Evolutionary conservation across 495 filamentous ascomycete genomes (phyloP).

Genomic region (Cryomyces minteri): DNA sequence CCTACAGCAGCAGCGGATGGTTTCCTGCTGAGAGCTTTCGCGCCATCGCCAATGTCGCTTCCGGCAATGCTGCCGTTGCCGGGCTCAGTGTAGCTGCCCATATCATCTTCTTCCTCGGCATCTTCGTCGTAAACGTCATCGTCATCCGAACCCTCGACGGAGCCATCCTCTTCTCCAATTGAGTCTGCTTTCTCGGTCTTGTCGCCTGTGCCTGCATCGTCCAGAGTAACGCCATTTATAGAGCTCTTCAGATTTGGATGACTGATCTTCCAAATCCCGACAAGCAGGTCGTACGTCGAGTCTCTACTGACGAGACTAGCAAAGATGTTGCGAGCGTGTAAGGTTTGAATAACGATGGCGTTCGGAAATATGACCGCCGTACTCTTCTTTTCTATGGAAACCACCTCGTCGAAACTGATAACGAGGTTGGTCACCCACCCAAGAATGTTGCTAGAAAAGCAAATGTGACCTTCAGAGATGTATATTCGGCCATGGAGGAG

Average conservation of each 20-base stretch:
- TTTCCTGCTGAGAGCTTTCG: conserved; percentile 43
- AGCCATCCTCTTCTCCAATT: conserved; percentile 31
- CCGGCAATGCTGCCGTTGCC: conserved; percentile 41
- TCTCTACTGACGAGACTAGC: conserved; percentile 88
- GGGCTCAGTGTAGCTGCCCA: conserved; percentile 39
- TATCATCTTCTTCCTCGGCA: conserved; percentile 36
- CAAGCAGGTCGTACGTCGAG: conserved; percentile 89
- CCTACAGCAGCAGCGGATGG: conserved; percentile 37
- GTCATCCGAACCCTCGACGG: conserved; percentile 36
- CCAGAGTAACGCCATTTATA: conserved; percentile 66
- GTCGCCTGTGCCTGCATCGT: conserved; percentile 62
- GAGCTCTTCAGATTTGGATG: conserved; percentile 81
- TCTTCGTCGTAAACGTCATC: conserved; percentile 47
- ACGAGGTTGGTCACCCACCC: conserved; percentile 95
- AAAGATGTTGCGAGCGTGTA: conserved; percentile 90
- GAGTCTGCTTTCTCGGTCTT: conserved; percentile 71
- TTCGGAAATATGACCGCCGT: conserved; percentile 95
- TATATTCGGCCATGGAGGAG: conserved; percentile 88
- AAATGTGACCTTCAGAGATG: conserved; percentile 91
- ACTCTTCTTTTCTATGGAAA: conserved; percentile 89
- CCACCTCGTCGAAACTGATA: conserved; percentile 94
- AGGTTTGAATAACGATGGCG: conserved; percentile 87
- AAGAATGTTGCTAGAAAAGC: conserved; percentile 97
- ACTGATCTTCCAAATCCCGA: conserved; percentile 95
- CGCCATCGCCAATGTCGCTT: conserved; percentile 34